These are phyloP conservation scores for Seiridium cupressi DNA, from an alignment of 2,329 filamentous ascomycete species.

Conservation along the genomic window DNA sequence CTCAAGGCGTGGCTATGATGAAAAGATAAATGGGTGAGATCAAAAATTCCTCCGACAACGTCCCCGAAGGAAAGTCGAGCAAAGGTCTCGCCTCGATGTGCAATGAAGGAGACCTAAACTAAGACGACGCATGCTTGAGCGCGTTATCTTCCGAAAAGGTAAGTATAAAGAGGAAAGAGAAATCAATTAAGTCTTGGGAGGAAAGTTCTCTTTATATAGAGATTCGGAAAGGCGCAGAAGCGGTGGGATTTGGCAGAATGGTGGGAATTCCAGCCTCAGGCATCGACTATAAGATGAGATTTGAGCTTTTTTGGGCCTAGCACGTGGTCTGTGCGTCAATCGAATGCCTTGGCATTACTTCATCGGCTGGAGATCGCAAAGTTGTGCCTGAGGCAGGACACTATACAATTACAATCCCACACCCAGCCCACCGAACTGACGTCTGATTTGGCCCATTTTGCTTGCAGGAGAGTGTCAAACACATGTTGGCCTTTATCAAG, in stretches of 20 bases:
- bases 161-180: conserved; percentile 31
- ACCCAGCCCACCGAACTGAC: no score
- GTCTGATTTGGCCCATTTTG: no score
- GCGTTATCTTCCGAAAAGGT: conserved; percentile 26
- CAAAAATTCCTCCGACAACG: conserved; percentile 47
- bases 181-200: conserved; percentile 7
- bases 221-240: not conserved
- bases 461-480: no score
- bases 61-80: conserved; percentile 47
- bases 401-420: no score
- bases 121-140: conserved; percentile 39
- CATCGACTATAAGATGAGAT: no score
- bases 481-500: no score
- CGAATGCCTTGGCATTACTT: no score
- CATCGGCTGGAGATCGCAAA: no score
- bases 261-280: not conserved
- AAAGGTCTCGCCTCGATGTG: conserved; percentile 44
- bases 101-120: conserved; percentile 46
- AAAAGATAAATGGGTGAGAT: conserved; percentile 21
- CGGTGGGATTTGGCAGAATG: conserved; percentile 7
- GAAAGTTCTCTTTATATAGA: conserved; percentile 12
- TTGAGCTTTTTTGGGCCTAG: not conserved
- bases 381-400: no score
- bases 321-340: no score
- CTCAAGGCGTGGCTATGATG: conserved; percentile 6